Conservation (phyloP, 805 yeast species). For the Saitoella complicata region DNA sequence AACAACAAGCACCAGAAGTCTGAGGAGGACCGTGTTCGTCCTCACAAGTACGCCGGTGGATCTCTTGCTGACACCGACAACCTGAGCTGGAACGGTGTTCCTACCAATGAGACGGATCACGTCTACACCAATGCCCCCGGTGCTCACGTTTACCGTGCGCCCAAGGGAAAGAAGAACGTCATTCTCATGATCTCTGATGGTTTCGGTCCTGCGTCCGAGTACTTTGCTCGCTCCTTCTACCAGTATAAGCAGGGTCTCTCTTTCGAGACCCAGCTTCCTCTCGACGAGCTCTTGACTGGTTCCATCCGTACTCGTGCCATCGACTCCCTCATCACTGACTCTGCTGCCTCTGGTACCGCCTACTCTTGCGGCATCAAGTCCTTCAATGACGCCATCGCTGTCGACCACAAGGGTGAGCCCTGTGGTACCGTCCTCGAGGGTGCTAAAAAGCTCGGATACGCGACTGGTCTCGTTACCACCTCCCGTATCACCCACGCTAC, state of each 20-base stretch:
- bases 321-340: slow-evolving; percentile 68
- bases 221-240: slow-evolving; percentile 11
- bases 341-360: slow-evolving; percentile 96
- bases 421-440: slow-evolving; percentile 85
- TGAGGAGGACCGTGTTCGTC: too few relatives aligned
- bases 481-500: slow-evolving; percentile 90
- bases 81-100: too few relatives aligned
- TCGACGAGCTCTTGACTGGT: slow-evolving; percentile 55
- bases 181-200: slow-evolving; percentile 11
- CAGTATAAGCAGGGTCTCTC: slow-evolving; percentile 3
- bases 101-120: too few relatives aligned
- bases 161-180: slow-evolving; percentile 4
- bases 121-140: too few relatives aligned
- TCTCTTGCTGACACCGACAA: too few relatives aligned
- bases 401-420: slow-evolving; percentile 49
- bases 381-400: slow-evolving; percentile 88
- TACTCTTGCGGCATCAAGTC: slow-evolving; percentile 71
- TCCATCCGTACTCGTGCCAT: slow-evolving; percentile 71
- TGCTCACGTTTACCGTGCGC: too few relatives aligned
- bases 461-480: slow-evolving; percentile 82
- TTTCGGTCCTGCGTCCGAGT: slow-evolving; percentile 15
- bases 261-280: slow-evolving; percentile 21
- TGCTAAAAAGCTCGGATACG: slow-evolving; percentile 55
- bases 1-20: too few relatives aligned
- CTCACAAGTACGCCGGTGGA: too few relatives aligned